Percentiles rank a stretch among this genome's conserved stretches.
These are phyloP conservation scores for Geosmithia putterillii DNA, from an alignment of 2,329 filamentous ascomycete genomes.

Conservation along the genomic window DNA sequence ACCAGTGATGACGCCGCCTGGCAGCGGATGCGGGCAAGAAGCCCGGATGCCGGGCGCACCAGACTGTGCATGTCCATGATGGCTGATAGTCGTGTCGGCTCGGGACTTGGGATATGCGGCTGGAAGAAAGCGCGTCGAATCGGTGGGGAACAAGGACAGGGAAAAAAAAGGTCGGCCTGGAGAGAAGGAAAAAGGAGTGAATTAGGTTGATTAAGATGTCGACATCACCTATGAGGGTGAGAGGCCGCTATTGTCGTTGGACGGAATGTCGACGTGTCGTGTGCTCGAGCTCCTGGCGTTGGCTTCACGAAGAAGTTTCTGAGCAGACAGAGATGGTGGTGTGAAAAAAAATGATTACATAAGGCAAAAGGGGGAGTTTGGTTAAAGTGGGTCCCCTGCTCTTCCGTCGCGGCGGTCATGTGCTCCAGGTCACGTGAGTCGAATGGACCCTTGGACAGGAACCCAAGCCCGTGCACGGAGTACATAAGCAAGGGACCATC, in stretches of 20 bases:
- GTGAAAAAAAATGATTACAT: neutral
- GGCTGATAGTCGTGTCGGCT: neutral
- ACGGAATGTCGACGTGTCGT: neutral
- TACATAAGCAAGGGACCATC: too few relatives aligned
- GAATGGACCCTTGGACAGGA: too few relatives aligned
- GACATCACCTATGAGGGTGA: slow-evolving; percentile 2
- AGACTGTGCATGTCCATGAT: slow-evolving; percentile 23
- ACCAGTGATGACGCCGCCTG: slow-evolving; percentile 1
- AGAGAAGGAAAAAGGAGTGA: neutral
- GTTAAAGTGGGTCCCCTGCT: neutral
- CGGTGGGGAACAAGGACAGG: neutral
- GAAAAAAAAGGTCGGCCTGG: neutral
- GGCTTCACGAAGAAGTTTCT: slow-evolving; percentile 1
- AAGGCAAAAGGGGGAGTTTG: neutral
- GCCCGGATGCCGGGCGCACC: slow-evolving; percentile 19
- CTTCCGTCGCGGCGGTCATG: neutral
- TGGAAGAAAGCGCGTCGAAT: neutral
- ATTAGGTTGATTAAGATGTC: neutral
- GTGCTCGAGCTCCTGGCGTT: neutral
- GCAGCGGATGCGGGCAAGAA: slow-evolving; percentile 13
- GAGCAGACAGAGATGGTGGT: neutral
- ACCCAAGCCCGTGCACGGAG: too few relatives aligned
- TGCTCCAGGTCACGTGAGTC: neutral
- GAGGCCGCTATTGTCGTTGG: slow-evolving; percentile 1
- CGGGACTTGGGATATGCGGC: neutral